phyloP scores from a whole-genome alignment of 2,329 filamentous ascomycete species.

The Penicillium sp. region DNA sequence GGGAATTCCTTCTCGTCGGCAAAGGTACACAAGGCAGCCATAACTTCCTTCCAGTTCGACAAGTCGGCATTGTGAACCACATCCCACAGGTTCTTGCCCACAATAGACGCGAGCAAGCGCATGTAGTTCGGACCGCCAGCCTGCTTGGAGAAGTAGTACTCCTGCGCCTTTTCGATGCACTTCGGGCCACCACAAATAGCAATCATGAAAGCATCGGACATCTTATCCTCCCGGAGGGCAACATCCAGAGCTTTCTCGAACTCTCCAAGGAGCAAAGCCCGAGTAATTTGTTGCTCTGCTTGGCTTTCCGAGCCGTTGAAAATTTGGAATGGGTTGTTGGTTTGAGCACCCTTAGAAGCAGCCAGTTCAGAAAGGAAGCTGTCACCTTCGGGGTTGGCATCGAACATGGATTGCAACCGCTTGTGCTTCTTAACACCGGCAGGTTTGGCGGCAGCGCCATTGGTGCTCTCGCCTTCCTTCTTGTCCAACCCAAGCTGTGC shows the following conservation, averaged over 20 bases:
- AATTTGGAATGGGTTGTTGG: constrained; percentile 90
- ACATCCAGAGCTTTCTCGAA: constrained; percentile 89
- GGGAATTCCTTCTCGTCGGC: constrained; percentile 88
- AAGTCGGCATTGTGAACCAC: constrained; percentile 95
- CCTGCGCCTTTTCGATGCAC: constrained; percentile 89
- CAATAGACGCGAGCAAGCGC: constrained; percentile 83
- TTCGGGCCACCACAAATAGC: constrained; percentile 94
- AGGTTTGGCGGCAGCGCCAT: constrained; percentile 49
- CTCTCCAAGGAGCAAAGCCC: constrained; percentile 81
- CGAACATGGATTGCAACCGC: constrained; percentile 77
- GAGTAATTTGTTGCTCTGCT: constrained; percentile 83
- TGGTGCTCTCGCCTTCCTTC: constrained; percentile 40
- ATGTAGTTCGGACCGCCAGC: constrained; percentile 85
- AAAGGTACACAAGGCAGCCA: constrained; percentile 94
- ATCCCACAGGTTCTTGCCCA: constrained; percentile 97
- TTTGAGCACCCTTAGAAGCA: constrained; percentile 87
- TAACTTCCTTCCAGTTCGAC: constrained; percentile 92
- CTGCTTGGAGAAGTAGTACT: constrained; percentile 83
- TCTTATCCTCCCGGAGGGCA: constrained; percentile 80
- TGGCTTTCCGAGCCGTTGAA: constrained; percentile 79
- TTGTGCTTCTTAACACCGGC: constrained; percentile 57
- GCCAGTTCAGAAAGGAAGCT: constrained; percentile 83
- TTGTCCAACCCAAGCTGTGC: constrained; percentile 45
- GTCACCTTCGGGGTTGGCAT: constrained; percentile 68
- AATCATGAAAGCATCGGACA: constrained; percentile 97